phyloP scores from a whole-genome alignment of 768 basidiomycete genomes.

The Hypholoma sublateritium region DNA sequence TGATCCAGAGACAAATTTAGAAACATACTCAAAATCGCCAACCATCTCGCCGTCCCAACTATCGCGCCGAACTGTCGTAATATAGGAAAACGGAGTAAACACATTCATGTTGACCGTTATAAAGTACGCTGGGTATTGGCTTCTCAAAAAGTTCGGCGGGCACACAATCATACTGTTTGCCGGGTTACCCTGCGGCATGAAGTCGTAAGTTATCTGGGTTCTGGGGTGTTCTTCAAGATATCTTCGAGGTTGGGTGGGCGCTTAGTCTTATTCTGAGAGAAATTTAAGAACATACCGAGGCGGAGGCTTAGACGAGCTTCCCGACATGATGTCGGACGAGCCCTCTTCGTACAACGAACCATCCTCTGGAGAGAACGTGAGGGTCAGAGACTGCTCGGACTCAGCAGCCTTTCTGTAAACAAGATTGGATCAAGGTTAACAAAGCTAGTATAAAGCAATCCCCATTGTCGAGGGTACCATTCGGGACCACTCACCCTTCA shows the following conservation, averaged over 20 bases:
- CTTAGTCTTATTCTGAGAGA: too few relatives aligned
- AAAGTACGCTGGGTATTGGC: constrained; percentile 37
- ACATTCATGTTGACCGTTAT: constrained; percentile 49
- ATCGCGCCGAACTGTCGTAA: constrained; percentile 42
- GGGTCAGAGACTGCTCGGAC: constrained; percentile 8
- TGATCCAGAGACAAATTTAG: not conserved
- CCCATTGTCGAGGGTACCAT: too few relatives aligned
- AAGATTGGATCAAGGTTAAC: not conserved
- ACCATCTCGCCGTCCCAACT: constrained; percentile 42
- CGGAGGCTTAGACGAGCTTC: constrained; percentile 3
- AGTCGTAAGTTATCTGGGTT: constrained; percentile 37
- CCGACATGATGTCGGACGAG: not conserved
- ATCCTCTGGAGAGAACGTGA: not conserved
- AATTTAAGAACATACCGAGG: constrained; percentile 8
- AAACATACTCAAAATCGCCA: constrained; percentile 47
- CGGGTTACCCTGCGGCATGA: constrained; percentile 32
- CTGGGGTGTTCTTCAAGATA: constrained; percentile 14
- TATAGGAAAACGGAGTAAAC: constrained; percentile 48
- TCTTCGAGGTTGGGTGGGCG: not conserved
- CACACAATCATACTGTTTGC: constrained; percentile 39
- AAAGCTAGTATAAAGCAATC: too few relatives aligned
- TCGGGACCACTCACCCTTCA: not conserved
- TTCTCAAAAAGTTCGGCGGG: constrained; percentile 26
- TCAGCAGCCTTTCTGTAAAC: constrained; percentile 7
- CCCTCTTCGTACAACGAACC: not conserved